A percentile compares a stretch with the other conserved stretches of the same genome.
phyloP scores from a whole-genome alignment of 2,329 filamentous ascomycete species.

The Pezicula rhizophila region DNA sequence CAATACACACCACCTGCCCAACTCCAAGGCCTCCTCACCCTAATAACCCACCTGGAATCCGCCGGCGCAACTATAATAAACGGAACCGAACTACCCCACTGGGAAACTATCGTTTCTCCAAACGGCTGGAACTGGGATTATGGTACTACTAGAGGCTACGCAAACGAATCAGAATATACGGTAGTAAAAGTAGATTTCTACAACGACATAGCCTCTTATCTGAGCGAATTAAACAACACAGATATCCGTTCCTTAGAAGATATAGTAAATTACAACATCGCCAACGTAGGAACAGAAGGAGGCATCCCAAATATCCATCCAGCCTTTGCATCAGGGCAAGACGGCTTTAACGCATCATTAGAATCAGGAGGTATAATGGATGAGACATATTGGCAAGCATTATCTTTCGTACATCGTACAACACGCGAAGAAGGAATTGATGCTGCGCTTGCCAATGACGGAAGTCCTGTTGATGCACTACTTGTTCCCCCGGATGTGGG shows the following conservation, averaged over 20 bases:
- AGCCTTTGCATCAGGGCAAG: constrained; percentile 65
- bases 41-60: constrained; percentile 46
- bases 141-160: constrained; percentile 51
- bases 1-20: constrained; percentile 50
- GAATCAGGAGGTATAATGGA: constrained; percentile 55
- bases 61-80: constrained; percentile 66
- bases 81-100: constrained; percentile 60
- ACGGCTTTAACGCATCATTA: constrained; percentile 60
- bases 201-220: too few species aligned
- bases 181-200: constrained; percentile 66
- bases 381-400: constrained; percentile 61
- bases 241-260: constrained; percentile 51
- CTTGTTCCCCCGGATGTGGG: constrained; percentile 64
- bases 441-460: constrained; percentile 48
- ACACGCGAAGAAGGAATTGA: constrained; percentile 64
- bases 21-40: constrained; percentile 42
- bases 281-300: constrained; percentile 61
- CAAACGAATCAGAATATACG: constrained; percentile 71
- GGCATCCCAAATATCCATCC: constrained; percentile 55
- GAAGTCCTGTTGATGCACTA: constrained; percentile 48
- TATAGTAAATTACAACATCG: constrained; percentile 54
- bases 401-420: constrained; percentile 52
- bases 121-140: constrained; percentile 72
- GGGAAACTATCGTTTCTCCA: constrained; percentile 55
- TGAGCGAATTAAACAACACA: constrained; percentile 33